Base-by-base conservation (phyloP, 305 asterid species). In the Andrographis paniculata region DNA sequence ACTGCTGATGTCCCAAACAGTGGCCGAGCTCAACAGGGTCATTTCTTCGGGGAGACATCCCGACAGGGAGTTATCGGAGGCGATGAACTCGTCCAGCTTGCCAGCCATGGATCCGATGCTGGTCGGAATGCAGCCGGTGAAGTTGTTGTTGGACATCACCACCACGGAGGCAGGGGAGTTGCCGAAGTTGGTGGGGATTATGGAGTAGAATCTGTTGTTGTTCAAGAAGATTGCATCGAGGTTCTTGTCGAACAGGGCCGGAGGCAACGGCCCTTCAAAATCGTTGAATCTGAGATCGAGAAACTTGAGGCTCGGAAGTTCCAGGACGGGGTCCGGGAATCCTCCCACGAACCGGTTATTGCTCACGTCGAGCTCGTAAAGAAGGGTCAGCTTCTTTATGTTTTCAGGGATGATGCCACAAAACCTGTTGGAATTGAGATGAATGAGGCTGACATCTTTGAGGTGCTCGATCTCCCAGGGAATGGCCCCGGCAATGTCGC, bases 41-140 rank as follows among this genome's bases (percentile, higher is more conserved):
- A 87, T 63, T 35, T 77, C 94, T 5, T 73, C 61, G 1, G 95
- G 93, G 54, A 87, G 46, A 42, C 97, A 80, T 0, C 96, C 94
- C 0, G 79, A 65, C 37, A 87, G 58, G 9, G 52, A 30, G 16
- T 80, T 80, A 31, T 62, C 61, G 2, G 65, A 36, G 24, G 64
- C 43, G 9, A 74, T 35, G 5, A 84, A 30, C 49, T 87, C 88
- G 20, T 84, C 82, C 46, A 84, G 20, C n/a, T 72, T 80, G 20
- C 71, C 80, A 1, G 66, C 74, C 94, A 84, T 78, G 1, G 66
- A 69, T 0, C 86, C 92, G 16, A 87, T 75, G 73, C 71, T 78
- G 7, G 37, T 53, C 0, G 97, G 97, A 31, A 87, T 76, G 72
- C 95, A 76, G 0, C 97, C 94, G 4, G 42, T 46, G 41, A 87